Evolutionary conservation across 2,329 filamentous ascomycete species (phyloP).

Genomic region (Pseudogymnoascus sp.): DNA sequence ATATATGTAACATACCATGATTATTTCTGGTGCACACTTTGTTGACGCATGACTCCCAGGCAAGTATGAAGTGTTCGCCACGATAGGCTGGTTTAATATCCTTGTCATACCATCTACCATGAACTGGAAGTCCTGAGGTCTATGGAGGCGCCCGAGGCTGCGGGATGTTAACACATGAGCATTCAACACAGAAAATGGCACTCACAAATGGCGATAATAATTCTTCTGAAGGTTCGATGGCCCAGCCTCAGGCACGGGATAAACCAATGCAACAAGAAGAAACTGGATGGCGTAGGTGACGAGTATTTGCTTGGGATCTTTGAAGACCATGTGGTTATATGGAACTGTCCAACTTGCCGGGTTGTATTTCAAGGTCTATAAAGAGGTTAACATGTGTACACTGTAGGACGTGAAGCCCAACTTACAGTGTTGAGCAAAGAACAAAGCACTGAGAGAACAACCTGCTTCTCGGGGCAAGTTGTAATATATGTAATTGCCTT

Average conservation of each 20-base stretch:
- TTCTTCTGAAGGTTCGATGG: slow-evolving; percentile 67
- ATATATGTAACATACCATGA: slow-evolving; percentile 47
- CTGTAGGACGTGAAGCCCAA: slow-evolving; percentile 18
- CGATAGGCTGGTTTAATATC: slow-evolving; percentile 85
- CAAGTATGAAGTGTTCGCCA: slow-evolving; percentile 80
- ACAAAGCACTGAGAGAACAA: slow-evolving; percentile 82
- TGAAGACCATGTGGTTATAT: slow-evolving; percentile 86
- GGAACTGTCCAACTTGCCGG: slow-evolving; percentile 89
- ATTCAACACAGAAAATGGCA: neutral
- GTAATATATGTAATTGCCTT: slow-evolving; percentile 82
- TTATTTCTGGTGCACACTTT: slow-evolving; percentile 88
- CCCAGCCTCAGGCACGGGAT: slow-evolving; percentile 74
- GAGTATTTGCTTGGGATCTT: slow-evolving; percentile 80
- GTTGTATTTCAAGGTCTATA: slow-evolving; percentile 89
- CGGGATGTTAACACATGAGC: neutral
- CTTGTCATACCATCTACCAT: slow-evolving; percentile 90
- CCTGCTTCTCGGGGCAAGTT: slow-evolving; percentile 80
- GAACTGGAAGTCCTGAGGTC: slow-evolving; percentile 96
- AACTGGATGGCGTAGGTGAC: slow-evolving; percentile 85
- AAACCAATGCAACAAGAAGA: slow-evolving; percentile 75
- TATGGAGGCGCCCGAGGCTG: slow-evolving; percentile 60
- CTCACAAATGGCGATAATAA: slow-evolving; percentile 85
- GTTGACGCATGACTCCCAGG: slow-evolving; percentile 72
- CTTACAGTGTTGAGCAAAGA: slow-evolving; percentile 87
- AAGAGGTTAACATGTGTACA: slow-evolving; percentile 15